A percentile compares a stretch with the other conserved stretches of the same genome.
These are phyloP conservation scores for Salix dunnii DNA, from an alignment of 345 rosid species.

Conservation along the genomic window DNA sequence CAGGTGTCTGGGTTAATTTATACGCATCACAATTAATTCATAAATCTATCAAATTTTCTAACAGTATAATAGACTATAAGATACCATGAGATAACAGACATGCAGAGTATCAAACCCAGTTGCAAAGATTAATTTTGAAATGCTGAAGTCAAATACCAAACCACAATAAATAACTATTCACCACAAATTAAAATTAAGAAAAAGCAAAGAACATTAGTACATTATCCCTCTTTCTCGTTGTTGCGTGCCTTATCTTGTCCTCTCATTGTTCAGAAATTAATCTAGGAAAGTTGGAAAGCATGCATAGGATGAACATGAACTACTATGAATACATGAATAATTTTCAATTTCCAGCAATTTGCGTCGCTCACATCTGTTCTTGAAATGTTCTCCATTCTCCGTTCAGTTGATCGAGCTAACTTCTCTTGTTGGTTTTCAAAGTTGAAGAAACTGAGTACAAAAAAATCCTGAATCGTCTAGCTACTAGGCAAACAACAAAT, in stretches of 20 bases:
- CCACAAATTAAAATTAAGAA: neutral
- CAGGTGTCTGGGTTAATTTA: too few species aligned
- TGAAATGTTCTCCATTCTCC: neutral
- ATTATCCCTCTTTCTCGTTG: neutral
- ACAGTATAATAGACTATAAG: too few species aligned
- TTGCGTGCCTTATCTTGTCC: neutral
- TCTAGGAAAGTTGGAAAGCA: neutral
- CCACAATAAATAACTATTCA: neutral
- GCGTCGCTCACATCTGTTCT: neutral
- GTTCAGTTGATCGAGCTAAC: neutral
- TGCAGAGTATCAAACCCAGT: too few species aligned
- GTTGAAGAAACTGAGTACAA: neutral
- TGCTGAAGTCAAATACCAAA: neutral
- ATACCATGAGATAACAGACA: too few species aligned
- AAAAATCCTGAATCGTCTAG: neutral
- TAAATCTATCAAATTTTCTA: too few species aligned
- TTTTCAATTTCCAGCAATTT: neutral
- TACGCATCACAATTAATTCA: too few species aligned
- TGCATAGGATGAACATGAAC: neutral
- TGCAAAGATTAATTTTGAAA: too few species aligned
- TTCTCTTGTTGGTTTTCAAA: neutral
- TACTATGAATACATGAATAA: neutral
- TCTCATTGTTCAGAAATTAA: neutral
- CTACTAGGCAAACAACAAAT: constrained; percentile 36
- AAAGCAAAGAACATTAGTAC: neutral